Conservation (phyloP, 2,329 filamentous ascomycete genomes). For the Emmonsia crescens region DNA sequence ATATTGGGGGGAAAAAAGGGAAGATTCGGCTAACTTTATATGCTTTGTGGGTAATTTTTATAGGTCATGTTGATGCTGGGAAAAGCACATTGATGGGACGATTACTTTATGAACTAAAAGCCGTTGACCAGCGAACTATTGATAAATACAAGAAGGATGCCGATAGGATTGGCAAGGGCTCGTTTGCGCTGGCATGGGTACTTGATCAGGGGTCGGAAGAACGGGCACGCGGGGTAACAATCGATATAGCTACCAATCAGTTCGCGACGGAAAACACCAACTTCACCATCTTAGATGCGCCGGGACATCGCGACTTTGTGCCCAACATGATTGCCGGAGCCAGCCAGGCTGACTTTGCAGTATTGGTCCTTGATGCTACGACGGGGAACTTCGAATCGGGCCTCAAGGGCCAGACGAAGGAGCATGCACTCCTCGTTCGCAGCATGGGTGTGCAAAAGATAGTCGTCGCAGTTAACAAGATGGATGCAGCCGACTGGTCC, state of each 20-base stretch:
- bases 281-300: slow-evolving; percentile 92
- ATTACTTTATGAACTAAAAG: slow-evolving; percentile 77
- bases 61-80: slow-evolving; percentile 91
- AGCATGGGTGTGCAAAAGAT: slow-evolving; percentile 84
- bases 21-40: not conserved
- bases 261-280: slow-evolving; percentile 80
- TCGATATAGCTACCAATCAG: slow-evolving; percentile 89
- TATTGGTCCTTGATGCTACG: slow-evolving; percentile 85
- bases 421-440: slow-evolving; percentile 79
- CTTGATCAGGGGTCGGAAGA: slow-evolving; percentile 88
- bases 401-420: slow-evolving; percentile 83
- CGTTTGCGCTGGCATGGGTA: slow-evolving; percentile 94
- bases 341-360: slow-evolving; percentile 89
- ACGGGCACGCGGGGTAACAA: slow-evolving; percentile 79
- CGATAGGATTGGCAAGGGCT: slow-evolving; percentile 83
- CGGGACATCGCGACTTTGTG: slow-evolving; percentile 90
- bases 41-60: slow-evolving; percentile 15
- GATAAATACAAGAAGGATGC: slow-evolving; percentile 84
- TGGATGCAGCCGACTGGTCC: slow-evolving; percentile 79
- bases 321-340: slow-evolving; percentile 98
- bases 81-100: slow-evolving; percentile 97
- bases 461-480: slow-evolving; percentile 89
- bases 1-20: not conserved
- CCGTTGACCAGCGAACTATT: slow-evolving; percentile 77
- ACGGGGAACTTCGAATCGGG: slow-evolving; percentile 90